Base-by-base conservation (phyloP, 129 eudicot genomes). In the Lonicera japonica region DNA sequence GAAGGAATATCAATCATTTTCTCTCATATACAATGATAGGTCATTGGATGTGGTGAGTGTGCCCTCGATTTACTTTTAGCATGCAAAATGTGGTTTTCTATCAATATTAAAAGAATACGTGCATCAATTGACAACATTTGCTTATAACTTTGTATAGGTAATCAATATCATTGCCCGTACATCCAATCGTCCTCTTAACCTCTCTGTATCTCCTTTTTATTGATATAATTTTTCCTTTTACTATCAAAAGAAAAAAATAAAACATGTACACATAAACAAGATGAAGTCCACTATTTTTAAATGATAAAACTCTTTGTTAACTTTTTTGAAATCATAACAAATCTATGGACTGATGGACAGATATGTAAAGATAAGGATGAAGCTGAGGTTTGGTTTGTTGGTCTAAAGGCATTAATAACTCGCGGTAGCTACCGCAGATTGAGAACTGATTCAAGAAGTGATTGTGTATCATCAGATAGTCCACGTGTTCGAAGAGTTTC, bases 281-380 rank as follows among this genome's bases (percentile, higher is more conserved):
- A 24, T 25, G 5, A 64, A 12, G 13, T 24, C 25, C 59, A 40
- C 51, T 43, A 21, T 14, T 14, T 3, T n/a, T 43, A 21, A 21
- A 17, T 11, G 18, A 57, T 25, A 53, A 19, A 53, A 17, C 13
- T 66, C 54, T 56, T 65, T 41, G 39, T 22, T 74, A 39, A 55
- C 53, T 56, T 21, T 24, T 13, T 24, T 62, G 38, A 74, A 53
- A 62, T 40, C n/a, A 61, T 22, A 3, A 39, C 24, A 0, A n/a
- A 50, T 61, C 73, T 40, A 43, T 57, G 17, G 72, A 72, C 79
- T 87, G 99, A 43, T 57, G 17, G 72, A 72, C 79, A 92, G 99
- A 88, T 92, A 70, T 92, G 99, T 57, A 92, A 92, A 71, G 99
- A 92, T 56, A 92, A 88, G 74, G 99, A 92, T 69, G 99, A 92